Conservation (phyloP, 768 basidiomycete species). For the Boletus rubroflammeus region DNA sequence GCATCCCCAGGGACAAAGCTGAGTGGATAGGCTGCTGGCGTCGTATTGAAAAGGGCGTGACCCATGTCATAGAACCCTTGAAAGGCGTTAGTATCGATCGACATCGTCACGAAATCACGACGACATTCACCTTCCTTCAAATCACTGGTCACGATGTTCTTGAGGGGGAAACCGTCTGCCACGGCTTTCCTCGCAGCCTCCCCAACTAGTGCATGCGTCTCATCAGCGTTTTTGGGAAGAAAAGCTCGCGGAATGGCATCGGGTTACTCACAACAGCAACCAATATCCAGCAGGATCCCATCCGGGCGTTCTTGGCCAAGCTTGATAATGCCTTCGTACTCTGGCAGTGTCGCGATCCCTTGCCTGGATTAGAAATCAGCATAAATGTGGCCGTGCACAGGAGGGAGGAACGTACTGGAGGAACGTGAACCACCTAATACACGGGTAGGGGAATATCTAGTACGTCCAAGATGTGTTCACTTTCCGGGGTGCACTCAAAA, state of each 20-base stretch:
- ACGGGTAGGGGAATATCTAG: conserved; percentile 30
- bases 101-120: not conserved
- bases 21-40: conserved; percentile 47
- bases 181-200: conserved; percentile 39
- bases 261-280: conserved; percentile 40
- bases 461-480: not conserved
- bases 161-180: conserved; percentile 41
- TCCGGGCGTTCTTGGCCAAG: conserved; percentile 35
- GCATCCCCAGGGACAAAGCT: conserved; percentile 54
- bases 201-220: conserved; percentile 14
- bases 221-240: not conserved
- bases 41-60: conserved; percentile 58
- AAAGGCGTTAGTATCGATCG: not conserved
- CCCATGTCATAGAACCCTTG: conserved; percentile 57
- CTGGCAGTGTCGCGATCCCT: conserved; percentile 9
- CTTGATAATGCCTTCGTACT: conserved; percentile 30
- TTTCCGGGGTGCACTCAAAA: not conserved
- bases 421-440: conserved; percentile 27
- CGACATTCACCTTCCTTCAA: conserved; percentile 32
- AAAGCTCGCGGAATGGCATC: not conserved
- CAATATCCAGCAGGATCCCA: conserved; percentile 43
- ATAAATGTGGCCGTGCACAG: not conserved
- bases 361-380: conserved; percentile 1
- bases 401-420: conserved; percentile 10
- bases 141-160: conserved; percentile 39